phyloP scores from a whole-genome alignment of 1,139 yeast genomes.

The Candida sojae region DNA sequence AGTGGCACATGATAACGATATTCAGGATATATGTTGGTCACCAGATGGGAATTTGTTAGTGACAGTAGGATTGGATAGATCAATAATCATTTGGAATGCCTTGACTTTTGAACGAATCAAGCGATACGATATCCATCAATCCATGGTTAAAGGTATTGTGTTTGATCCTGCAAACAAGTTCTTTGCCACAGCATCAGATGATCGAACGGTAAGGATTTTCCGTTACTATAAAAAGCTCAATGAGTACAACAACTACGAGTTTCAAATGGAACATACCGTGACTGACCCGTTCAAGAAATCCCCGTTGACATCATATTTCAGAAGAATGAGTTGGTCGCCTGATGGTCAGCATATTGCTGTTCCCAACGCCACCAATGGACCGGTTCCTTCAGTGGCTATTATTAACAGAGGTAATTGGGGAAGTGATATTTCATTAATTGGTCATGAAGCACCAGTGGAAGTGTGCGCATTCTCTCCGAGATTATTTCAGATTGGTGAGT shows the following conservation, averaged over 20 bases:
- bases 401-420: slow-evolving; percentile 94
- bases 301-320: slow-evolving; percentile 88
- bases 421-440: slow-evolving; percentile 81
- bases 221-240: slow-evolving; percentile 71
- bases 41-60: slow-evolving; percentile 90
- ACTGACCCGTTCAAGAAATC: slow-evolving; percentile 84
- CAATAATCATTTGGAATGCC: slow-evolving; percentile 93
- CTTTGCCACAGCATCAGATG: slow-evolving; percentile 96
- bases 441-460: slow-evolving; percentile 97
- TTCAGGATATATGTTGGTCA: slow-evolving; percentile 97
- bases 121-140: slow-evolving; percentile 88
- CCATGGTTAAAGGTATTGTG: slow-evolving; percentile 94
- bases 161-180: slow-evolving; percentile 98
- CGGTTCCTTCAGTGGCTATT: slow-evolving; percentile 86
- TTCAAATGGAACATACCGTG: slow-evolving; percentile 82
- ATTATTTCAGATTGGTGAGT: slow-evolving; percentile 42
- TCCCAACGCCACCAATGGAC: slow-evolving; percentile 97
- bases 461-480: slow-evolving; percentile 89
- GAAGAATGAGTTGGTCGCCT: slow-evolving; percentile 96
- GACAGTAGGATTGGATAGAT: slow-evolving; percentile 90
- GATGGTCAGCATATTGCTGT: slow-evolving; percentile 97
- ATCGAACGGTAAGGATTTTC: slow-evolving; percentile 83
- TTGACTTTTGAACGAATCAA: slow-evolving; percentile 86
- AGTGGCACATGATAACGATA: slow-evolving; percentile 96
- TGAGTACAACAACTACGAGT: slow-evolving; percentile 70